phyloP scores from a whole-genome alignment of 805 yeast genomes.

The Pichia deserticola region DNA sequence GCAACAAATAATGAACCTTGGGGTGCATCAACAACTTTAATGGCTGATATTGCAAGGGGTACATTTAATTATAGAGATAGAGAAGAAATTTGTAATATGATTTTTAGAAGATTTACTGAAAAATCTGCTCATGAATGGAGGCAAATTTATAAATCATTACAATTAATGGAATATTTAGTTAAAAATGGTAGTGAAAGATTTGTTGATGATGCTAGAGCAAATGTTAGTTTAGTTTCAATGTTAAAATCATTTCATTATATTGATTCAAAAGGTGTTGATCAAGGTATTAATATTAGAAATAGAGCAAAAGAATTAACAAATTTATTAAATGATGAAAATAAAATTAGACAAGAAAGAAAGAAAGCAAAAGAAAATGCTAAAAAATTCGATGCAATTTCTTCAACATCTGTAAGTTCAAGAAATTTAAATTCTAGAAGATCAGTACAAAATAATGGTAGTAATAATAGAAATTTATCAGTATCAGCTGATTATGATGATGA shows the following conservation, averaged over 20 bases:
- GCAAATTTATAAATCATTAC: slow-evolving; percentile 91
- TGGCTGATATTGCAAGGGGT: slow-evolving; percentile 94
- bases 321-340: slow-evolving; percentile 67
- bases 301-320: slow-evolving; percentile 71
- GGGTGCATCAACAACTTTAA: slow-evolving; percentile 88
- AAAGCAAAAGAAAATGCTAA: slow-evolving; percentile 82
- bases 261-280: slow-evolving; percentile 90
- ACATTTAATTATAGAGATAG: slow-evolving; percentile 81
- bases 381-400: slow-evolving; percentile 68
- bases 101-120: slow-evolving; percentile 86
- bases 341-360: slow-evolving; percentile 76
- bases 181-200: slow-evolving; percentile 93
- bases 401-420: slow-evolving; percentile 23
- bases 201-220: slow-evolving; percentile 89
- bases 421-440: slow-evolving; percentile 5
- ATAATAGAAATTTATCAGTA: slow-evolving; percentile 12
- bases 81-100: slow-evolving; percentile 70
- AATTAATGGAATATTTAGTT: slow-evolving; percentile 81
- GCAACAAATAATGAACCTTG: slow-evolving; percentile 99
- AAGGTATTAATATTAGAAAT: slow-evolving; percentile 91
- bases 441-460: slow-evolving; percentile 13
- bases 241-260: slow-evolving; percentile 88
- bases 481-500: slow-evolving; percentile 42
- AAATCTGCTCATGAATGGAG: slow-evolving; percentile 97
- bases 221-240: slow-evolving; percentile 61